Percentiles rank a stretch among this genome's conserved stretches.
Evolutionary conservation across 176 grass and related monocot genomes (phyloP).

Genomic region (Cenchrus americanus): DNA sequence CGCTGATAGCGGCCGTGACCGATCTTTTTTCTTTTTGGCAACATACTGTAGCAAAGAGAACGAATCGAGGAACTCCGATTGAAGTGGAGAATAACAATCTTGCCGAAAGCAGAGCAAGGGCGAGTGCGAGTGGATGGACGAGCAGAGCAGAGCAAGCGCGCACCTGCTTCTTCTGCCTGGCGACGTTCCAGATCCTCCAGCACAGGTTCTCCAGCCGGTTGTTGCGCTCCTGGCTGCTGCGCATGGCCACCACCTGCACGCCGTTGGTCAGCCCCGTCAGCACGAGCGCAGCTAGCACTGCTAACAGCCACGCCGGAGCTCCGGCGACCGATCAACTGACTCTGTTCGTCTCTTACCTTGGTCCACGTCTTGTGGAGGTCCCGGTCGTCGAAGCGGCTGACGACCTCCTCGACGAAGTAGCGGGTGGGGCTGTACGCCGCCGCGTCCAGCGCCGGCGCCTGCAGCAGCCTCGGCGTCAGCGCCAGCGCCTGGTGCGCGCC

Average conservation of each 20-base stretch:
- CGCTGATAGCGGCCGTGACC: neutral
- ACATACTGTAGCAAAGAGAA: too few relatives aligned
- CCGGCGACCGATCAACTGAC: too few relatives aligned
- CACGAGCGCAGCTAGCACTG: too few relatives aligned
- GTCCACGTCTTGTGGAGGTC: conserved; percentile 97
- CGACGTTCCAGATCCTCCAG: conserved; percentile 96
- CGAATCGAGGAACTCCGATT: too few relatives aligned
- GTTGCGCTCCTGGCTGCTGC: conserved; percentile 88
- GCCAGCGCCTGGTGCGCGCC: conserved; percentile 14
- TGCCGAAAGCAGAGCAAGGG: conserved; percentile 2
- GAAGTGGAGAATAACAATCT: too few relatives aligned
- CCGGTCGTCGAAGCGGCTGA: conserved; percentile 79
- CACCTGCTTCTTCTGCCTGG: conserved; percentile 92
- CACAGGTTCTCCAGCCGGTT: conserved; percentile 85
- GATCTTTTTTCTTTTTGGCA: too few relatives aligned
- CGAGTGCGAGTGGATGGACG: neutral
- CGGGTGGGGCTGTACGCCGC: conserved; percentile 72
- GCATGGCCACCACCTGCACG: conserved; percentile 78
- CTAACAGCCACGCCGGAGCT: too few relatives aligned
- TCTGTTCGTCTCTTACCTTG: conserved; percentile 47
- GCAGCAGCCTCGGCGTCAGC: conserved; percentile 41
- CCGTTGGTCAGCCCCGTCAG: too few relatives aligned
- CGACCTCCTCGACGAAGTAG: conserved; percentile 98
- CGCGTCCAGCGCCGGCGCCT: conserved; percentile 22
- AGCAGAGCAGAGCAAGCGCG: too few relatives aligned